phyloP scores from a whole-genome alignment of 305 asterid species.

The Fraxinus albicans region DNA sequence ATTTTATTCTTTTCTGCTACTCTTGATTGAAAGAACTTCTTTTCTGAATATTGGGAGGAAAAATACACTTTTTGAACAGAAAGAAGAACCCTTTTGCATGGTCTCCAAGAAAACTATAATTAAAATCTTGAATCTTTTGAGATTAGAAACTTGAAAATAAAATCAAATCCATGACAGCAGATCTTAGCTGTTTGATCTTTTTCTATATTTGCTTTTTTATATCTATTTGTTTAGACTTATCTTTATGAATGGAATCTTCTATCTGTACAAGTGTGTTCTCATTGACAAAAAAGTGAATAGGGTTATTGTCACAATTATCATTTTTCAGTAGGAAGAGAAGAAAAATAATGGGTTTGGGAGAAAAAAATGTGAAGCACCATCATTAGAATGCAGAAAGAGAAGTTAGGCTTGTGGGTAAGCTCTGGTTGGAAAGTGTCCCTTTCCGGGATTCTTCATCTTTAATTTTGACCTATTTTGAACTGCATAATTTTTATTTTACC shows the following conservation, averaged over 20 bases:
- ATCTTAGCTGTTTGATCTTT: slow-evolving; percentile 53
- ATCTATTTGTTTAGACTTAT: slow-evolving; percentile 48
- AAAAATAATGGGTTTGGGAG: slow-evolving; percentile 15
- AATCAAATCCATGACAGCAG: slow-evolving; percentile 49
- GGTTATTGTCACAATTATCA: slow-evolving; percentile 33
- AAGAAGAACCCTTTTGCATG: slow-evolving; percentile 64
- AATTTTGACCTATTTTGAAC: slow-evolving; percentile 31
- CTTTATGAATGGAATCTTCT: slow-evolving; percentile 61
- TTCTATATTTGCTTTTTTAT: slow-evolving; percentile 35
- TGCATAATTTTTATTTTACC: not conserved
- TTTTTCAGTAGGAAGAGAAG: slow-evolving; percentile 28
- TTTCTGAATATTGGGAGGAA: slow-evolving; percentile 33
- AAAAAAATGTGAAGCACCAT: slow-evolving; percentile 36
- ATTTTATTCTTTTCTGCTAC: slow-evolving; percentile 29
- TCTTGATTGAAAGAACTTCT: slow-evolving; percentile 37
- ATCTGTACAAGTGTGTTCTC: slow-evolving; percentile 33
- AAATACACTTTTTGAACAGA: slow-evolving; percentile 45
- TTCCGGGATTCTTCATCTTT: slow-evolving; percentile 18
- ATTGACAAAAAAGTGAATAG: slow-evolving; percentile 32
- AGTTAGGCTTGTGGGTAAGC: slow-evolving; percentile 28
- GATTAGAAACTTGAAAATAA: slow-evolving; percentile 13
- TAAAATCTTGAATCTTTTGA: slow-evolving; percentile 58
- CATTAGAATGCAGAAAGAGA: slow-evolving; percentile 41
- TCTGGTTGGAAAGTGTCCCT: slow-evolving; percentile 28
- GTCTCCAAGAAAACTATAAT: slow-evolving; percentile 74